Conservation (phyloP, 129 eudicot species). For the Mikania micrantha region DNA sequence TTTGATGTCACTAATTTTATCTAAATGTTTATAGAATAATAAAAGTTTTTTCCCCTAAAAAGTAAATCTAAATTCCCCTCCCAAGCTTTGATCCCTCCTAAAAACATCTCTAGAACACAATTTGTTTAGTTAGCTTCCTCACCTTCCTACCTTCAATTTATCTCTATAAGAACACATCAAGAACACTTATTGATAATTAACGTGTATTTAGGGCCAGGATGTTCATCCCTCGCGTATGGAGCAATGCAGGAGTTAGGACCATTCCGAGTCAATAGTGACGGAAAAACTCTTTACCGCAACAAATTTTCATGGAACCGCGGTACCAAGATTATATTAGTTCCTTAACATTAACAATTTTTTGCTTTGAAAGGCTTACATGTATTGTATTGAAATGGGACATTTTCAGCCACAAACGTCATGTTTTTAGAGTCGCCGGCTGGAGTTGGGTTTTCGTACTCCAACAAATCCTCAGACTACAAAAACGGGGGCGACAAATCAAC, state of each 20-base stretch:
- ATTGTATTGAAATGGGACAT: not conserved
- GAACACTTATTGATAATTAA: not conserved
- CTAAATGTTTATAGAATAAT: not conserved
- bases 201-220: constrained; percentile 65
- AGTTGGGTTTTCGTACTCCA: constrained; percentile 77
- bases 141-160: not conserved
- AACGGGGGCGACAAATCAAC: constrained; percentile 52
- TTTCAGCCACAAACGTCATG: constrained; percentile 59
- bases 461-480: constrained; percentile 44
- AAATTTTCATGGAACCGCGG: constrained; percentile 71
- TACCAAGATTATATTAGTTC: not conserved
- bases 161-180: not conserved
- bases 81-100: not conserved
- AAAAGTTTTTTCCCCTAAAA: too few relatives aligned
- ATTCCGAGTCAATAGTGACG: constrained; percentile 70
- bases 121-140: not conserved
- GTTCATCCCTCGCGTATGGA: constrained; percentile 86
- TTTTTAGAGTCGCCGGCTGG: constrained; percentile 91
- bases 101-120: not conserved
- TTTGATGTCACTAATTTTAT: not conserved
- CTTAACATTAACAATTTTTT: too few relatives aligned
- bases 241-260: constrained; percentile 94
- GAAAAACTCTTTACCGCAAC: constrained; percentile 63
- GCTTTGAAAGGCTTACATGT: not conserved
- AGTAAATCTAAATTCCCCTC: too few relatives aligned